phyloP scores from a whole-genome alignment of 768 basidiomycete species.

The Boletus sp. region DNA sequence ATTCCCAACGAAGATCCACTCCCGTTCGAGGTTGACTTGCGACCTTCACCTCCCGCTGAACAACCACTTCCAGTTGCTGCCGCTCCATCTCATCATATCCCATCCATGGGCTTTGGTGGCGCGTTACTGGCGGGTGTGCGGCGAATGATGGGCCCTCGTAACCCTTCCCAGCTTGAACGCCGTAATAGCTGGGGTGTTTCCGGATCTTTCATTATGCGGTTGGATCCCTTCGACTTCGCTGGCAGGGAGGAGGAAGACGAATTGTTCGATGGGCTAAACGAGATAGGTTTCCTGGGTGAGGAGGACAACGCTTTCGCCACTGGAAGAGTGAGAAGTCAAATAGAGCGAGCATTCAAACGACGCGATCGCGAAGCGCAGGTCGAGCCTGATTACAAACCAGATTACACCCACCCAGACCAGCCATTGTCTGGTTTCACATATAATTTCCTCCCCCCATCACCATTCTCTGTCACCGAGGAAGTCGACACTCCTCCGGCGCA shows the following conservation, averaged over 20 bases:
- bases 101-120: slow-evolving; percentile 64
- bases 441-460: slow-evolving; percentile 50
- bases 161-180: slow-evolving; percentile 11
- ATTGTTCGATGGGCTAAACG: slow-evolving; percentile 17
- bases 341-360: slow-evolving; percentile 25
- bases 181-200: slow-evolving; percentile 22
- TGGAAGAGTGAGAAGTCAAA: slow-evolving; percentile 17
- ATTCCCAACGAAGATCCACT: slow-evolving; percentile 51
- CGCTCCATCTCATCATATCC: slow-evolving; percentile 52
- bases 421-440: slow-evolving; percentile 63
- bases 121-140: slow-evolving; percentile 48
- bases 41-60: slow-evolving; percentile 16
- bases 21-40: slow-evolving; percentile 43
- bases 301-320: slow-evolving; percentile 2
- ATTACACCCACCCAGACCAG: slow-evolving; percentile 62
- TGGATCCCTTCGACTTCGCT: slow-evolving; percentile 26
- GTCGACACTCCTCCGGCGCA: slow-evolving; percentile 35
- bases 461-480: slow-evolving; percentile 37
- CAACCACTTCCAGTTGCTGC: slow-evolving; percentile 36
- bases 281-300: slow-evolving; percentile 16
- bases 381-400: slow-evolving; percentile 47
- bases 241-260: slow-evolving; percentile 12
- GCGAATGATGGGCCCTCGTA: slow-evolving; percentile 21
- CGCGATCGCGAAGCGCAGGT: slow-evolving; percentile 10
- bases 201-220: slow-evolving; percentile 30